Evolutionary conservation across 139 green algal genomes (phyloP).

Genomic region (Auxenochlorella pyrenoidosa): DNA sequence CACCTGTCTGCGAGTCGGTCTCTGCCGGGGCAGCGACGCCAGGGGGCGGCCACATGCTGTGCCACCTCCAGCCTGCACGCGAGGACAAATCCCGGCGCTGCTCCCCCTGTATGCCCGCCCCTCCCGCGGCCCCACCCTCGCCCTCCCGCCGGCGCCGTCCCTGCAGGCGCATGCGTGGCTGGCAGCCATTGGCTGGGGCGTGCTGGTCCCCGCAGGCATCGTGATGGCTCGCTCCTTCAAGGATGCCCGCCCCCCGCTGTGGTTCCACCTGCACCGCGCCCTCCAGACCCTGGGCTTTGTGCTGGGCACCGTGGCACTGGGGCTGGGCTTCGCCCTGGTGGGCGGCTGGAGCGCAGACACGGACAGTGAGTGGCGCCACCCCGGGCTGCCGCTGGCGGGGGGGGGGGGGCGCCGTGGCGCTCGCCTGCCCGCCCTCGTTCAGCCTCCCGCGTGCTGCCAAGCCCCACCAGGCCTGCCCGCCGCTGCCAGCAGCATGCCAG

Average conservation of each 20-base stretch:
- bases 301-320: slow-evolving; percentile 29
- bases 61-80: too few relatives aligned
- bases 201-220: slow-evolving; percentile 52
- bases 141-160: neutral
- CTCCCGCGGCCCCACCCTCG: neutral
- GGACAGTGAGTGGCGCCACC: neutral
- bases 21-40: too few relatives aligned
- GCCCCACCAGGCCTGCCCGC: too few relatives aligned
- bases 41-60: too few relatives aligned
- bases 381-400: too few relatives aligned
- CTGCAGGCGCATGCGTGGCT: slow-evolving; percentile 49
- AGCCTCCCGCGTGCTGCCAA: neutral
- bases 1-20: too few relatives aligned
- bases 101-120: too few relatives aligned
- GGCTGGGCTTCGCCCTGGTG: slow-evolving; percentile 13
- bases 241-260: neutral
- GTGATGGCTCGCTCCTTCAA: slow-evolving; percentile 51
- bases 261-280: slow-evolving; percentile 55
- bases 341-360: neutral
- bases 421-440: too few relatives aligned
- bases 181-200: slow-evolving; percentile 51
- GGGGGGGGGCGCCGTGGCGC: too few relatives aligned
- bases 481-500: too few relatives aligned
- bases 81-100: too few relatives aligned
- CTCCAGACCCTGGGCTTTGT: slow-evolving; percentile 37